Conservation (phyloP, 2,329 filamentous ascomycete genomes). For the Colletotrichum cuscutae region DNA sequence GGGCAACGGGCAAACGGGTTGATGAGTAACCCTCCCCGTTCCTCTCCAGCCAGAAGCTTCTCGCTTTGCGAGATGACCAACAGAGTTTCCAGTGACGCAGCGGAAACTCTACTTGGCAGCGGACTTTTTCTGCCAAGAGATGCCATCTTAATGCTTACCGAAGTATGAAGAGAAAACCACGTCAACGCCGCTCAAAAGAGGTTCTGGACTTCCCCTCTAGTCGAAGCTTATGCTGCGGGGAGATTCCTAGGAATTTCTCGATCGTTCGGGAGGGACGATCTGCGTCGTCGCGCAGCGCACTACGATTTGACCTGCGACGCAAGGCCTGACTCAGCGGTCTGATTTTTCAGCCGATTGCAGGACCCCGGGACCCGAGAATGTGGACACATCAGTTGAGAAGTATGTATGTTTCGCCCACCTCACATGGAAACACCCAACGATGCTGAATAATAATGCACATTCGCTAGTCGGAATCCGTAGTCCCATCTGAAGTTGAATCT, state of each 20-base stretch:
- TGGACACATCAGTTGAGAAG: neutral
- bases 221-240: slow-evolving; percentile 9
- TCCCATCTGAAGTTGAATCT: neutral
- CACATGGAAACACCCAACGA: slow-evolving; percentile 15
- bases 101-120: neutral
- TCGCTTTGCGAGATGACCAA: neutral
- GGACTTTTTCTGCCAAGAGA: neutral
- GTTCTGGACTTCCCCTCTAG: slow-evolving; percentile 2
- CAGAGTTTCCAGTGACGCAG: neutral
- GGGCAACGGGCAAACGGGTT: neutral
- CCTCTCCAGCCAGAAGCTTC: neutral
- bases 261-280: neutral
- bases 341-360: slow-evolving; percentile 2
- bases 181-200: neutral
- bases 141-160: neutral
- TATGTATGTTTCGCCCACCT: neutral
- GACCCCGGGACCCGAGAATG: neutral
- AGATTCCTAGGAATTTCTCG: slow-evolving; percentile 5
- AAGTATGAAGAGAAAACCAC: neutral
- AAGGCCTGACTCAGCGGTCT: slow-evolving; percentile 19
- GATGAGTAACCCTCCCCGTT: neutral
- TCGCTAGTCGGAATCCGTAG: neutral
- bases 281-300: neutral
- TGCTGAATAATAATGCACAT: neutral
- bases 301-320: neutral